Evolutionary conservation across 306 rosid genomes (phyloP).

Genomic region (Medicago arabica): DNA sequence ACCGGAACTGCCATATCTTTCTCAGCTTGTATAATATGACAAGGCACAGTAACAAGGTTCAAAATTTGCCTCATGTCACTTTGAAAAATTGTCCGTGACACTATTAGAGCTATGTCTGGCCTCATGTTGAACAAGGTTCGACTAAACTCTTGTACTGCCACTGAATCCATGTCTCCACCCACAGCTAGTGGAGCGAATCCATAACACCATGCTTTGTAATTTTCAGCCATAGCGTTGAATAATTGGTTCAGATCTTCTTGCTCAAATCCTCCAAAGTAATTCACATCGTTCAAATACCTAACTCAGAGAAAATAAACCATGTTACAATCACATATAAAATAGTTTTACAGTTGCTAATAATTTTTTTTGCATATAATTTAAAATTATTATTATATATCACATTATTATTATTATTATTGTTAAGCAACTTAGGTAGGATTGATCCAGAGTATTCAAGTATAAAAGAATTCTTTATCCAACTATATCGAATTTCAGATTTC

Average conservation of each 20-base stretch:
- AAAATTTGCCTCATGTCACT: slow-evolving; percentile 73
- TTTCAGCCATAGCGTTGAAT: slow-evolving; percentile 67
- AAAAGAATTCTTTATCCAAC: too few species aligned
- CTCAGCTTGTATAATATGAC: slow-evolving; percentile 76
- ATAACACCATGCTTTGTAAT: slow-evolving; percentile 85
- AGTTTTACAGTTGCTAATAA: neutral
- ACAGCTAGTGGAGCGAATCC: slow-evolving; percentile 86
- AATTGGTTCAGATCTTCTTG: slow-evolving; percentile 73
- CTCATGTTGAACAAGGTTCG: slow-evolving; percentile 90
- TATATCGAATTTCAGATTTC: too few species aligned
- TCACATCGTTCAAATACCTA: slow-evolving; percentile 78
- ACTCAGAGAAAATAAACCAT: neutral
- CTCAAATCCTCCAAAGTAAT: slow-evolving; percentile 87
- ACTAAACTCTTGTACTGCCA: slow-evolving; percentile 86
- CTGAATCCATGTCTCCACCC: slow-evolving; percentile 89
- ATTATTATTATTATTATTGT: too few species aligned
- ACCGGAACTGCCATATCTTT: slow-evolving; percentile 89
- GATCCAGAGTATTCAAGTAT: too few species aligned
- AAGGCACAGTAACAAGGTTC: slow-evolving; percentile 58
- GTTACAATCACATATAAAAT: neutral
- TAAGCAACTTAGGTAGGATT: too few species aligned
- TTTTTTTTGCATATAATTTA: neutral
- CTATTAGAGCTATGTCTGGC: slow-evolving; percentile 79
- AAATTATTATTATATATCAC: too few species aligned
- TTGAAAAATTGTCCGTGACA: slow-evolving; percentile 68